Evolutionary conservation across 306 rosid genomes (phyloP), one percentile per base, ranked within the genome.

Genomic region (Acacia melanoxylon): DNA sequence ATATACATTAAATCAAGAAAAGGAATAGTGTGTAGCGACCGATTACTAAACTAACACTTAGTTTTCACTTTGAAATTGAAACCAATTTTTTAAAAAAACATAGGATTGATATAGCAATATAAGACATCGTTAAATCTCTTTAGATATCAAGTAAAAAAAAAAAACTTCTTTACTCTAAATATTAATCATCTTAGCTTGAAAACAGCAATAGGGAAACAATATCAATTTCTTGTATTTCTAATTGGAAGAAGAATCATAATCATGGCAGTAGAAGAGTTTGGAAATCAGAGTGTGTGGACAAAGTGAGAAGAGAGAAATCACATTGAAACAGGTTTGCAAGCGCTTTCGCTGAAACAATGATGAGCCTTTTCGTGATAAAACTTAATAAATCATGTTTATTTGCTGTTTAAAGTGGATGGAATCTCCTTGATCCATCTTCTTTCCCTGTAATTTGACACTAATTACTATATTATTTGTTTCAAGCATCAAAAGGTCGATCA

Each of bases 71-170:
- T 46, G 12, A 4, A 46, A 46, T 46, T 46, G 51, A 46, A 46
- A 46, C 16, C 51, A 46, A 45, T 10, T 46, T 46, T 46, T 14
- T 45, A 10, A 5, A 37, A 0, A 0, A 37, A 37, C 1, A 6
- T 37, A 37, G 1, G 6, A 0, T 5, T 37, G 8, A 0, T 37
- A 1, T 37, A 6, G 0, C 1, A 0, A 1, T 37, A 6, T 37
- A 37, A 5, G 1, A 6, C 5, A 0, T 5, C 1, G 5, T 1
- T 37, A 37, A 6, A 37, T 37, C 1, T 4, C 0, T 37, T 0
- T 37, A 1, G 1, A 5, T 37, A 1, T 37, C 8, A n/a, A n/a
- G n/a, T n/a, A n/a, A n/a, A 0, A 35, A 5, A 0, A 5, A 35
- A 35, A 35, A 4, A 35, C 4, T 35, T 35, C 1, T 35, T 37